Evolutionary conservation across 2,329 filamentous ascomycete genomes (phyloP).

Genomic region (Fusarium sororula): DNA sequence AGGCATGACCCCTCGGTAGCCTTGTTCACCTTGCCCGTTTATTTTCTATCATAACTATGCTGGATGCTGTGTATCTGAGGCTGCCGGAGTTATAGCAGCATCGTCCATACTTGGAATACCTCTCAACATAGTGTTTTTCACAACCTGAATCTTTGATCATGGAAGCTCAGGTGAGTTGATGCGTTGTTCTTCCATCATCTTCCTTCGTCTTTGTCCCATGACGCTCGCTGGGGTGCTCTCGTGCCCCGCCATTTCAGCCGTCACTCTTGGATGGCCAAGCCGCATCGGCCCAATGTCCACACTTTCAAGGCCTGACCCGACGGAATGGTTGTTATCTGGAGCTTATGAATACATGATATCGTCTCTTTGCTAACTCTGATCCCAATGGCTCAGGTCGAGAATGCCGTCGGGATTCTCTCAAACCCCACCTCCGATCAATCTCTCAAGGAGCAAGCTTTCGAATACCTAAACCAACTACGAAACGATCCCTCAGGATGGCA

Average conservation of each 20-base stretch:
- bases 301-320: slow-evolving; percentile 19
- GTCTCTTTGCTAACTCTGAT: slow-evolving; percentile 15
- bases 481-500: slow-evolving; percentile 89
- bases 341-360: slow-evolving; percentile 1
- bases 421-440: slow-evolving; percentile 78
- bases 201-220: slow-evolving; percentile 35
- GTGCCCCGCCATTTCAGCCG: slow-evolving; percentile 44
- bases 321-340: slow-evolving; percentile 17
- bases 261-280: slow-evolving; percentile 32
- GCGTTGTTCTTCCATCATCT: slow-evolving; percentile 12
- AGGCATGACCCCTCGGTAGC: slow-evolving; percentile 56
- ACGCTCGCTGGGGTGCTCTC: slow-evolving; percentile 34
- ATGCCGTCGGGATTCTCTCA: slow-evolving; percentile 94
- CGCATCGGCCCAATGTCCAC: slow-evolving; percentile 37
- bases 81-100: slow-evolving; percentile 57
- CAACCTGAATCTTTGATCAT: slow-evolving; percentile 48
- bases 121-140: neutral
- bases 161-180: slow-evolving; percentile 58
- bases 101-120: slow-evolving; percentile 34
- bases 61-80: slow-evolving; percentile 53
- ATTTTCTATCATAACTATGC: slow-evolving; percentile 50
- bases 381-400: slow-evolving; percentile 74
- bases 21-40: slow-evolving; percentile 46
- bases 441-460: slow-evolving; percentile 83
- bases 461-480: slow-evolving; percentile 81